Evolutionary conservation across 139 green algal genomes (phyloP).

Genomic region (Chlamydomonas applanata): DNA sequence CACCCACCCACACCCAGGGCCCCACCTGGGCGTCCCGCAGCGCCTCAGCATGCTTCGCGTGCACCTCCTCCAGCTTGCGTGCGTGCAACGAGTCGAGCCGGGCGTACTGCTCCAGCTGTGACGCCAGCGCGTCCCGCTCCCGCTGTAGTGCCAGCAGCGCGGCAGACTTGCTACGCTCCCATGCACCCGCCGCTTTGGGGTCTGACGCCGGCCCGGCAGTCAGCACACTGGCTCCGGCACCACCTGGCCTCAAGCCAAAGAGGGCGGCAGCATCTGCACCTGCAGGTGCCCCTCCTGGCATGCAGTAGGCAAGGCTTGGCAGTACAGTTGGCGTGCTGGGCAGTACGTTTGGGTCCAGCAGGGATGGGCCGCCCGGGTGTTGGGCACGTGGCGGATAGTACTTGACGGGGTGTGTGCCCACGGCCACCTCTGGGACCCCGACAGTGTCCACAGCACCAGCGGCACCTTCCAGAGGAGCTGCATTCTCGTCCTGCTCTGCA

Average conservation of each 20-base stretch:
- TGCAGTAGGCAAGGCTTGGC: no score
- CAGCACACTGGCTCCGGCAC: no score
- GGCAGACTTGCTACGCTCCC: conserved; percentile 22
- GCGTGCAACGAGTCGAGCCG: conserved; percentile 15
- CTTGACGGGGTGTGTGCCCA: no score
- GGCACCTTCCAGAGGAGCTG: no score
- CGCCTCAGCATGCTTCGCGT: conserved; percentile 15
- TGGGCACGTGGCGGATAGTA: no score
- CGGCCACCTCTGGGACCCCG: no score
- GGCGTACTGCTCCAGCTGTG: conserved; percentile 23
- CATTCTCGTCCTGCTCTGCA: conserved; percentile 1
- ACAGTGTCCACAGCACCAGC: no score
- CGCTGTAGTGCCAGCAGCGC: conserved; percentile 31
- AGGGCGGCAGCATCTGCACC: no score
- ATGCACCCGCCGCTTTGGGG: neutral
- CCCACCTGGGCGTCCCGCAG: conserved; percentile 19
- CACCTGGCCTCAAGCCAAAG: neutral
- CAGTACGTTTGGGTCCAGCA: no score
- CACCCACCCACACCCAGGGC: neutral
- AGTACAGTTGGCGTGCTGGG: no score
- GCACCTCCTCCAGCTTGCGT: conserved; percentile 18
- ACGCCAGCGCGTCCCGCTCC: conserved; percentile 15
- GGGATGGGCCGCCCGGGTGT: no score
- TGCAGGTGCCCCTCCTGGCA: no score
- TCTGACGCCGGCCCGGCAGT: neutral